phyloP scores from a whole-genome alignment of 306 rosid species.

The Chamaecrista fasciculata region DNA sequence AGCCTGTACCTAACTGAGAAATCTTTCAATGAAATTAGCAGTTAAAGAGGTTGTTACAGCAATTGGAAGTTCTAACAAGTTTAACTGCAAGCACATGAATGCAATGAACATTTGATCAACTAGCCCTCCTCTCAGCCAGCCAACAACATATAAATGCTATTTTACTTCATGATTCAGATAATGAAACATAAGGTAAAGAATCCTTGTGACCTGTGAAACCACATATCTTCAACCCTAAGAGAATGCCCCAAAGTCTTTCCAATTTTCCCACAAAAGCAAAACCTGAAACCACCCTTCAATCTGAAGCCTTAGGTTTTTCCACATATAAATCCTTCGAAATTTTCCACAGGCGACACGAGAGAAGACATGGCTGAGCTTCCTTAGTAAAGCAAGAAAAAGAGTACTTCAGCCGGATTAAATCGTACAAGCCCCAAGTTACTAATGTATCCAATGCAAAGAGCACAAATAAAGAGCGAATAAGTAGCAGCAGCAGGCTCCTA shows the following conservation, averaged over 20 bases:
- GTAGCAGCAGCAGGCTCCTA: constrained; percentile 37
- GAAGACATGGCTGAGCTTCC: constrained; percentile 37
- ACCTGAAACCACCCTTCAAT: constrained; percentile 34
- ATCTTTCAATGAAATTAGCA: constrained; percentile 23
- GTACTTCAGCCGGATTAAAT: constrained; percentile 47
- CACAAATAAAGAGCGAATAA: constrained; percentile 57
- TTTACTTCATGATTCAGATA: constrained; percentile 33
- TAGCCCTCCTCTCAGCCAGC: constrained; percentile 28
- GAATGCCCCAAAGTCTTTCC: constrained; percentile 40
- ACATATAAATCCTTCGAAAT: constrained; percentile 34
- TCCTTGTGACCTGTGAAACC: constrained; percentile 35
- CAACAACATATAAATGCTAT: constrained; percentile 21
- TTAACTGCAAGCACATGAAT: constrained; percentile 56
- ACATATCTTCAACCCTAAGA: constrained; percentile 30
- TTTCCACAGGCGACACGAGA: constrained; percentile 31
- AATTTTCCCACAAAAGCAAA: constrained; percentile 38
- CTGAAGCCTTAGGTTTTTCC: constrained; percentile 39
- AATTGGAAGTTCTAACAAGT: constrained; percentile 30
- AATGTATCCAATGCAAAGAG: constrained; percentile 36
- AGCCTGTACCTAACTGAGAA: constrained; percentile 11
- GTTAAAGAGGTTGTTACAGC: constrained; percentile 28
- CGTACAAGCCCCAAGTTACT: constrained; percentile 33
- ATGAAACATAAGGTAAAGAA: constrained; percentile 39
- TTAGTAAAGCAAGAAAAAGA: constrained; percentile 66
- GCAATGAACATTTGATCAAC: constrained; percentile 43